These are phyloP conservation scores for Trichosporon asahii DNA, from an alignment of 1,284 basidiomycete genomes.

Conservation along the genomic window DNA sequence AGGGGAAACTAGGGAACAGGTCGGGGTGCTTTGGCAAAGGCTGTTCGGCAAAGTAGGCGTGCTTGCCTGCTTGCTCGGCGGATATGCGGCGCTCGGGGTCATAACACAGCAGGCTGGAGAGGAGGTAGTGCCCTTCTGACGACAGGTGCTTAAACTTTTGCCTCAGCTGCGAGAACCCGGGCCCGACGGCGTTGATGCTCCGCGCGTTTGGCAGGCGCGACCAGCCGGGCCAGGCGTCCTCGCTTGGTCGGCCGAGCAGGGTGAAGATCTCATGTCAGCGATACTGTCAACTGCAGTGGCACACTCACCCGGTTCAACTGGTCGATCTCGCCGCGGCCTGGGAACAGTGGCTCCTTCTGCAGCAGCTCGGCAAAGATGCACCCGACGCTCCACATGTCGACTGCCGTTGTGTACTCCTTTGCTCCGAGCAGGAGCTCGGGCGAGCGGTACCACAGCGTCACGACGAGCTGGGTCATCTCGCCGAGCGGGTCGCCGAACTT, in stretches of 20 bases:
- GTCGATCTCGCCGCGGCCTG: conserved; percentile 92
- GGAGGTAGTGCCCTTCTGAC: conserved; percentile 76
- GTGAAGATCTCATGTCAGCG: conserved; percentile 63
- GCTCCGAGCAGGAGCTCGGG: conserved; percentile 94
- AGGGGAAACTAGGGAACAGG: conserved; percentile 92
- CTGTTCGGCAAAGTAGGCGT: conserved; percentile 90
- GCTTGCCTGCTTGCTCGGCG: conserved; percentile 81
- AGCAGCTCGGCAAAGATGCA: conserved; percentile 92
- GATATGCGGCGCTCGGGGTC: conserved; percentile 80
- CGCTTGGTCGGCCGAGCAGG: conserved; percentile 83
- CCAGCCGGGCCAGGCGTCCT: conserved; percentile 81
- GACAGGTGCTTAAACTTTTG: conserved; percentile 71
- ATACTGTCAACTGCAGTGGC: conserved; percentile 39
- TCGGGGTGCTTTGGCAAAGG: conserved; percentile 97
- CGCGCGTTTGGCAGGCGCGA: conserved; percentile 72
- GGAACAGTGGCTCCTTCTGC: conserved; percentile 87
- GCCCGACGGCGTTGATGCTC: conserved; percentile 70
- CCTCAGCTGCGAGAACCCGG: conserved; percentile 56
- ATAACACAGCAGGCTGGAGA: conserved; percentile 79
- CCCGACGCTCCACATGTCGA: conserved; percentile 52
- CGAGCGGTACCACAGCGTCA: conserved; percentile 97
- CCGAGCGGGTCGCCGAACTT: conserved; percentile 93
- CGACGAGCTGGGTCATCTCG: conserved; percentile 94
- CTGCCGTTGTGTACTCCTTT: conserved; percentile 84
- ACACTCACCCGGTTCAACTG: conserved; percentile 71